Evolutionary conservation across 768 basidiomycete species (phyloP), one percentile per base, ranked within the genome.

Genomic region (Boletus vinaceobasis): DNA sequence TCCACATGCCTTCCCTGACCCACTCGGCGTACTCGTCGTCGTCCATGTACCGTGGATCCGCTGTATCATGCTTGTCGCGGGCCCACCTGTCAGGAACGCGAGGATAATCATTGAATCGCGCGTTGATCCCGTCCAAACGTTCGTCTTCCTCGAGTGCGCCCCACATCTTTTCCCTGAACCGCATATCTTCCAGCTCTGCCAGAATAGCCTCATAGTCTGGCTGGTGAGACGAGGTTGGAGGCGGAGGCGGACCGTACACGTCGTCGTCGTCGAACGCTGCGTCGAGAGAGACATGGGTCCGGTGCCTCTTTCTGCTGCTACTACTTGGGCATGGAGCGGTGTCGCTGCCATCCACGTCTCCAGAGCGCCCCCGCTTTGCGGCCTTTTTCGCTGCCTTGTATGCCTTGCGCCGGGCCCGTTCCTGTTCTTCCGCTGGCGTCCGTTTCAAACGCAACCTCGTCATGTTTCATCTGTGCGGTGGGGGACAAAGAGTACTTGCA

Each of bases 11-110:
- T 26, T 79, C 71, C 58, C 93, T 75, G 48, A 96, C 74, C 88
- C 90, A 95, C 62, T 92, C 90, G 2, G 87, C 82, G 60, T 96
- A 96, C 56, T 91, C 86, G 60, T 94, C 88, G 8, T 94, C 92
- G 56, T 87, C 85, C 87, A 95, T 87, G 45, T 67, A 59, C 44
- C 63, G 67, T 29, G 77, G 75, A 55, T 82, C 70, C 42, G 48
- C 57, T 64, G 69, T 38, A 73, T 81, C 61, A 71, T 77, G 66
- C 69, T 72, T 61, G 67, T 83, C 69, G 33, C 43, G 53, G 1
- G 60, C 68, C 87, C 90, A 92, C 38, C 89, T 79, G 60, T 80
- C 76, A 5, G 91, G 92, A 3, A 93, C 74, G 68, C 89, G 88
- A 2, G 79, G 77, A 67, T 83, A 88, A 43, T 81, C 78, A 58